Evolutionary conservation across 768 basidiomycete genomes (phyloP).

Genomic region (Psilocybe cubensis): DNA sequence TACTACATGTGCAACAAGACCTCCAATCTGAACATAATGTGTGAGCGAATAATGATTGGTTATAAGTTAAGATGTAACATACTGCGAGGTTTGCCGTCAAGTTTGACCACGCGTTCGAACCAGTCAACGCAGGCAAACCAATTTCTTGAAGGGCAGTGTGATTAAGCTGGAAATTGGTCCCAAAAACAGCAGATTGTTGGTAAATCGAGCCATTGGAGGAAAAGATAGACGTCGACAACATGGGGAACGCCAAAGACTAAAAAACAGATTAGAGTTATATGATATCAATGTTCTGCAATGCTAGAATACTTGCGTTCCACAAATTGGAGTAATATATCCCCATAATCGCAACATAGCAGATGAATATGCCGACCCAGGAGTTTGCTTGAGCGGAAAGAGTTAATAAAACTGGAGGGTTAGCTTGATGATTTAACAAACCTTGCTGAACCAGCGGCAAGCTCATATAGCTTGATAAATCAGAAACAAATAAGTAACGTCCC

Average conservation of each 20-base stretch:
- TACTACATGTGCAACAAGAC: conserved; percentile 56
- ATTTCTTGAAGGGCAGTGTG: conserved; percentile 53
- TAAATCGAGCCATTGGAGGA: conserved; percentile 57
- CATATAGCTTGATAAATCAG: conserved; percentile 42
- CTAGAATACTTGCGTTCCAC: conserved; percentile 50
- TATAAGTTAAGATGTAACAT: conserved; percentile 13
- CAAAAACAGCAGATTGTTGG: conserved; percentile 57
- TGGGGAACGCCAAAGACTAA: conserved; percentile 56
- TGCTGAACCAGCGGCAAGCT: conserved; percentile 59
- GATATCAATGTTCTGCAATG: neutral
- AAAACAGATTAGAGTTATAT: neutral
- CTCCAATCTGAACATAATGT: conserved; percentile 49
- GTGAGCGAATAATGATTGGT: neutral
- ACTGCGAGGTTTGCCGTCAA: conserved; percentile 52
- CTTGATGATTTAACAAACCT: conserved; percentile 32
- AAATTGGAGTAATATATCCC: conserved; percentile 65
- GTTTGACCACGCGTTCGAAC: conserved; percentile 57
- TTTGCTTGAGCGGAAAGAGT: conserved; percentile 44
- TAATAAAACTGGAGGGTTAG: neutral
- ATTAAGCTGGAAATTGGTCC: conserved; percentile 52
- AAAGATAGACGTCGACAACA: conserved; percentile 65
- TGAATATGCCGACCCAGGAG: conserved; percentile 54
- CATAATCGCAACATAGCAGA: conserved; percentile 58
- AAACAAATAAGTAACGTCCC: neutral
- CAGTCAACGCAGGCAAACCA: conserved; percentile 51